Evolutionary conservation across 1,284 basidiomycete genomes (phyloP), one percentile per base, ranked within the genome.

Genomic region (Boletus sp.): DNA sequence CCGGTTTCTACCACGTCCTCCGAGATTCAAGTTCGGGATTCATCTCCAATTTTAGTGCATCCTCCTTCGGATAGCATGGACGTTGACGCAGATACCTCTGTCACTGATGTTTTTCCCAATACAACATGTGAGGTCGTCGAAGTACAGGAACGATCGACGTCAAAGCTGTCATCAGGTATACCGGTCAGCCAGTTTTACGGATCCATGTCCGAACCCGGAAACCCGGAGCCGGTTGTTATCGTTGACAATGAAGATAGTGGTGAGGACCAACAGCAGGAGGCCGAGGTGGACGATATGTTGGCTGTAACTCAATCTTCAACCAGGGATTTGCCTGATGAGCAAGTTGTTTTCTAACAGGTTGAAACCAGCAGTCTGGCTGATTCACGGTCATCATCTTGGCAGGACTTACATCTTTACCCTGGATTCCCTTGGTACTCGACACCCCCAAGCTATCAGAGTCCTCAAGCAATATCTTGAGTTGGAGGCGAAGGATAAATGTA

Each of bases 361-460:
- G 13, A 30, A 25, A 34, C 5, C 25, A 39, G 29, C 8, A 23
- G 12, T 41, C 19, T 34, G 17, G 49, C 39, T 37, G 27, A 40
- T 40, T 17, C 8, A 32, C 7, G 16, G n/a, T 19, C 41, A 14
- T 39, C 23, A 20, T 44, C 30, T 48, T 20, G 33, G 33, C 54
- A 91, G 89, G 41, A 82, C 89, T 3, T 82, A 78, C 57, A 85
- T 96, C 35, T 82, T 93, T 60, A 90, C 82, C 0, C 78, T 98
- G 44, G 95, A 99, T 65, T 97, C 94, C 1, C 76, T 99, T 23
- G 84, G 86, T 1, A 70, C 71, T 10, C 68, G 70, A 13, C 95
- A 97, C 66, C 69, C 70, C 0, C 74, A 79, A 17, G 90, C 84
- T 1, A 65, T 73, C 36, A 84, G 71, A 35, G 75, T 73, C 14